Evolutionary conservation across 176 grass and related monocot species (phyloP), one percentile per base, ranked within the genome.

Genomic region (Oropetium thomaeum): DNA sequence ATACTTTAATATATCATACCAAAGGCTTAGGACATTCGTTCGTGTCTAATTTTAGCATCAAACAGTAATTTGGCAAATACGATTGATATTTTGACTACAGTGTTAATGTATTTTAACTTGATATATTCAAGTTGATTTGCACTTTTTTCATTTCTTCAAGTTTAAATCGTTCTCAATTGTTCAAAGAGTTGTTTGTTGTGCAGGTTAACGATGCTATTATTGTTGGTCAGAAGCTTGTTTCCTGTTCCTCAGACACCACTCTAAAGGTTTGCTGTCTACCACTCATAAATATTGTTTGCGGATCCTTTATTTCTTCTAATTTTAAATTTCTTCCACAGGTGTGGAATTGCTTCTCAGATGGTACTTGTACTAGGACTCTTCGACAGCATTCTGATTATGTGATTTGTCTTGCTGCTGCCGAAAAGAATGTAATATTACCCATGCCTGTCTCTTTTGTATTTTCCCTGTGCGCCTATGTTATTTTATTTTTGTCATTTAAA

Each of bases 221-320:
- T 59, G 82, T 90, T 80, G 89, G 89, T 62, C 83, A 88, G 59
- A 90, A 84, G 80, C 91, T 99, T 62, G 96, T 99, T 82, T 99
- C 96, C 53, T 99, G 91, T 85, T 99, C 96, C 47, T 99, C 96
- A 76, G 91, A 99, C 60, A 88, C 91, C 45, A 99, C 96, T n/a
- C 22, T 99, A 74, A 99, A 99, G 96, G 96, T 95, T 72, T 68
- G 81, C 67, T 62, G 22, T 69, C 67, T 83, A 62, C 34, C 16
- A 54, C 5, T 81, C 49, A 28, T 81, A 0, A 62, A 57, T 79
- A 62, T 20, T 69, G 12, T 8, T 70, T 78, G 15, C 37, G 20
- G 51, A 45, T 10, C 0, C 4, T 58, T 40, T 70, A 65, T 48
- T 5, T 34, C 28, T 79, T 63, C 54, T 47, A 71, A 71, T 76